Conservation (phyloP, 208 protist species). For the Borovskyia barvae region DNA sequence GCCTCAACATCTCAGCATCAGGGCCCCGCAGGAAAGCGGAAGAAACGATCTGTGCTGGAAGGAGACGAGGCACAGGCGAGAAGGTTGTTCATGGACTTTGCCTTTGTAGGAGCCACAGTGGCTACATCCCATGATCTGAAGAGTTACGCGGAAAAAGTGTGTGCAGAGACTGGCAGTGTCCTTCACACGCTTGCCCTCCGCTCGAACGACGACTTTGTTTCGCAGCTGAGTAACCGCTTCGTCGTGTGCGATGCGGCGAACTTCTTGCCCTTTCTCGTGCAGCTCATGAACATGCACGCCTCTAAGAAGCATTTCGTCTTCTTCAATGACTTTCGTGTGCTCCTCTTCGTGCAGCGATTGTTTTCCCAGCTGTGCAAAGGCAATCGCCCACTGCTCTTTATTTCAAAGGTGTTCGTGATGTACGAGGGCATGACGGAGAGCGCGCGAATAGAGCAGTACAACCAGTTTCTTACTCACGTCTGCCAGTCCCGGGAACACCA, state of each 20-base stretch:
- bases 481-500: neutral
- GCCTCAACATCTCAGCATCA: no score
- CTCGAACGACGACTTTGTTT: constrained; percentile 55
- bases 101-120: constrained; percentile 86
- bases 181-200: constrained; percentile 44
- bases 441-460: constrained; percentile 79
- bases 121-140: constrained; percentile 51
- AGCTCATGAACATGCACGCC: constrained; percentile 86
- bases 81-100: constrained; percentile 52
- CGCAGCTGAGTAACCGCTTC: constrained; percentile 76
- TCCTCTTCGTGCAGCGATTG: constrained; percentile 70
- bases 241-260: constrained; percentile 62
- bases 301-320: constrained; percentile 93
- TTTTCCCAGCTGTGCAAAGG: constrained; percentile 49
- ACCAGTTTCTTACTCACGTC: constrained; percentile 73
- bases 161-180: constrained; percentile 14
- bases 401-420: constrained; percentile 74
- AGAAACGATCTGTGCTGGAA: neutral
- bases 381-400: constrained; percentile 54
- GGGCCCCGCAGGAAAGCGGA: neutral
- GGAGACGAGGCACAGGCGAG: neutral
- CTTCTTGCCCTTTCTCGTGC: constrained; percentile 72
- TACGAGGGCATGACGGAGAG: constrained; percentile 84
- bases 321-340: constrained; percentile 76
- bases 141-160: constrained; percentile 33